These are phyloP conservation scores for Magnaporthiopsis incrustans DNA, from an alignment of 2,329 filamentous ascomycete species.

Conservation along the genomic window DNA sequence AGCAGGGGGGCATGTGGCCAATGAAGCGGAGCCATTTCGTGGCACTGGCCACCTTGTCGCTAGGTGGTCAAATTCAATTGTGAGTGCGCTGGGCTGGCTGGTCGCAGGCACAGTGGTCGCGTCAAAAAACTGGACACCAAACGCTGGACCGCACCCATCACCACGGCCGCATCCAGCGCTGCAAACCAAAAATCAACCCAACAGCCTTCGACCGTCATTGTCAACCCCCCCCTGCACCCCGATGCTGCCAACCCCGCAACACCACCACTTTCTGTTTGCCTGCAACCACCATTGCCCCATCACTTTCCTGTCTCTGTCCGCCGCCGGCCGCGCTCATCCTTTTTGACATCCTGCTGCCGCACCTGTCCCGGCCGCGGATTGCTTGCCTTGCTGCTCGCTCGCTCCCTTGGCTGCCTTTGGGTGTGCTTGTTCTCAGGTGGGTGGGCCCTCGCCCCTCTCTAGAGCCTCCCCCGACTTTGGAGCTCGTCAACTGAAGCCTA, in stretches of 20 bases:
- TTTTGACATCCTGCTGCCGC: neutral
- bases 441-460: neutral
- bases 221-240: conserved; percentile 6
- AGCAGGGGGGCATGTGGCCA: neutral
- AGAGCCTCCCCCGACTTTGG: neutral
- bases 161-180: neutral
- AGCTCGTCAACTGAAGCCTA: neutral
- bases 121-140: neutral
- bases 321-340: neutral
- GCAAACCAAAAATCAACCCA: neutral
- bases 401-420: neutral
- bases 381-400: neutral
- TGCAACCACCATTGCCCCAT: neutral
- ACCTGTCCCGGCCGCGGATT: neutral
- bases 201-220: conserved; percentile 7
- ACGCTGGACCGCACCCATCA: conserved; percentile 2
- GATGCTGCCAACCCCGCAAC: conserved; percentile 4
- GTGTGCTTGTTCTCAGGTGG: neutral
- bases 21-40: neutral
- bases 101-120: neutral
- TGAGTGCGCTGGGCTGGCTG: neutral
- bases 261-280: neutral
- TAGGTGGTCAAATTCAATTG: neutral
- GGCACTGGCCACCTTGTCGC: conserved; percentile 1
- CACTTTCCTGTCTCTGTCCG: conserved; percentile 2